Percentiles rank a stretch among this genome's conserved stretches.
phyloP scores from a whole-genome alignment of 495 filamentous ascomycete genomes.

The Penicillium pancosmium region DNA sequence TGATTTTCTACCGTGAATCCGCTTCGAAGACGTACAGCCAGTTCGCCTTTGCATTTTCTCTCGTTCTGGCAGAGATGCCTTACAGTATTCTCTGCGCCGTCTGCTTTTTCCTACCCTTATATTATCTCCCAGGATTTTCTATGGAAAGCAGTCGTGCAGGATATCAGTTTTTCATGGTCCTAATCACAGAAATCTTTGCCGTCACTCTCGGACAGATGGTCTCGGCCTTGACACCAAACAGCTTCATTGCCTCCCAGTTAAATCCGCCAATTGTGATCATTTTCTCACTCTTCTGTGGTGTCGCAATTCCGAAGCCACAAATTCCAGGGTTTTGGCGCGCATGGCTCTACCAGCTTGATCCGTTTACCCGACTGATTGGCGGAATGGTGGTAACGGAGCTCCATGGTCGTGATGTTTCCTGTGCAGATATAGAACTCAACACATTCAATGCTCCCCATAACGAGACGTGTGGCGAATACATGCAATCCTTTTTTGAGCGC shows the following conservation, averaged over 20 bases:
- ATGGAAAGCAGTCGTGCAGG: slow-evolving; percentile 61
- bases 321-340: slow-evolving; percentile 78
- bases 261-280: slow-evolving; percentile 81
- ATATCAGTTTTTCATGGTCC: slow-evolving; percentile 80
- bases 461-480: slow-evolving; percentile 71
- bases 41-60: slow-evolving; percentile 69
- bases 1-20: slow-evolving; percentile 78
- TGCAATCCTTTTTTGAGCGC: slow-evolving; percentile 64
- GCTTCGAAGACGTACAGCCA: slow-evolving; percentile 77
- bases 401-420: slow-evolving; percentile 63
- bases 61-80: slow-evolving; percentile 75
- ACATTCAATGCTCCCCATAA: slow-evolving; percentile 61
- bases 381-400: slow-evolving; percentile 79
- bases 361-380: slow-evolving; percentile 79
- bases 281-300: slow-evolving; percentile 82
- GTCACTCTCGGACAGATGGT: slow-evolving; percentile 72
- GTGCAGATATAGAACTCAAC: slow-evolving; percentile 58
- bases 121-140: slow-evolving; percentile 71
- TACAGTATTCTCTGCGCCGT: slow-evolving; percentile 76
- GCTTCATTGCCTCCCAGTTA: slow-evolving; percentile 70
- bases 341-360: slow-evolving; percentile 83
- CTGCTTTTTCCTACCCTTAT: slow-evolving; percentile 72
- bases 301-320: slow-evolving; percentile 72
- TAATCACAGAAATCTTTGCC: slow-evolving; percentile 77
- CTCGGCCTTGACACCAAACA: slow-evolving; percentile 66